These are phyloP conservation scores for Sphaceloma murrayae DNA, from an alignment of 2,329 filamentous ascomycete species.

Conservation along the genomic window DNA sequence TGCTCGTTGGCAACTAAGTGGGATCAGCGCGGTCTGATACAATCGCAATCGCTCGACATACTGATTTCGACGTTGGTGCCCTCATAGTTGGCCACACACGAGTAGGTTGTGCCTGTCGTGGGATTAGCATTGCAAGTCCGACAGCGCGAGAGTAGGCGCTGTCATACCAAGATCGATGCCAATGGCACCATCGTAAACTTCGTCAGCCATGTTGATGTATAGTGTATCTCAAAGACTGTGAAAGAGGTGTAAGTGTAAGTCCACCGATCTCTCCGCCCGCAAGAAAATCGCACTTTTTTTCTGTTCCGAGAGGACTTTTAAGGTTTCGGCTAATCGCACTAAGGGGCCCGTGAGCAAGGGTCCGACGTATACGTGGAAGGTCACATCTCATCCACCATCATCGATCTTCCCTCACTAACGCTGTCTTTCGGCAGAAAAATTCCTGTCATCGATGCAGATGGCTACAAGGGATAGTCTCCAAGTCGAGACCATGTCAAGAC, in stretches of 20 bases:
- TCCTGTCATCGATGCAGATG: too few species aligned
- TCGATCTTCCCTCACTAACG: too few species aligned
- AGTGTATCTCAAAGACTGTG: constrained; percentile 10
- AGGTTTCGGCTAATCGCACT: constrained; percentile 8
- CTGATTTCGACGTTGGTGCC: constrained; percentile 99
- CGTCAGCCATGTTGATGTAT: constrained; percentile 75
- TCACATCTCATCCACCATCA: too few species aligned
- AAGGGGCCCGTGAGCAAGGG: neutral
- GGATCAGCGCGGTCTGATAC: constrained; percentile 19
- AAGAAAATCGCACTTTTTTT: constrained; percentile 8
- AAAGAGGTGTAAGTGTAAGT: constrained; percentile 1
- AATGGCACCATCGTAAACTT: constrained; percentile 99
- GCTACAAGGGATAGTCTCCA: too few species aligned
- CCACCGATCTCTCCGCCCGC: neutral
- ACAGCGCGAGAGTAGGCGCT: constrained; percentile 13
- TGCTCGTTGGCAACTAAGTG: constrained; percentile 87
- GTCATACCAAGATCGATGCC: constrained; percentile 96
- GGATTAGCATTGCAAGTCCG: constrained; percentile 24
- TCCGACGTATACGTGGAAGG: neutral
- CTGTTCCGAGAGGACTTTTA: constrained; percentile 10
- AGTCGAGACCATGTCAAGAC: too few species aligned
- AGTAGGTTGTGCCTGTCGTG: constrained; percentile 87
- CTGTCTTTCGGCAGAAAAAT: too few species aligned
- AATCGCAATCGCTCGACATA: constrained; percentile 34
- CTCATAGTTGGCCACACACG: constrained; percentile 98